phyloP scores from a whole-genome alignment of 1,139 yeast species.

The Suhomyces maxii region DNA sequence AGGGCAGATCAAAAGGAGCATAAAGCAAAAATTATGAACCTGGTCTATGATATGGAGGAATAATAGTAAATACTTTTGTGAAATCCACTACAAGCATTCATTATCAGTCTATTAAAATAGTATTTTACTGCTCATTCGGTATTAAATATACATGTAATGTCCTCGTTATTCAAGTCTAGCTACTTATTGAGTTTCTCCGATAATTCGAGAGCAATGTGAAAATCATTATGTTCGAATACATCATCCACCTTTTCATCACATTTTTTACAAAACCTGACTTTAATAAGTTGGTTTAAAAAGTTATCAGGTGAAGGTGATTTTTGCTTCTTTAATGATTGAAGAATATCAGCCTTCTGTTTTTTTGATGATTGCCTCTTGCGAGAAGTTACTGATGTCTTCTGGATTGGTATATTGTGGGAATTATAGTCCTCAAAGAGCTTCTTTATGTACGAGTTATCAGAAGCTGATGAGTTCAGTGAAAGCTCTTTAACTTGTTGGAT shows the following conservation, averaged over 20 bases:
- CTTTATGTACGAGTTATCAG: neutral
- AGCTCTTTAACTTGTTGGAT: neutral
- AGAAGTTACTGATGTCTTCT: neutral
- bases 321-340: constrained; percentile 20
- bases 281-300: constrained; percentile 20
- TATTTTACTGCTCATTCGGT: no score
- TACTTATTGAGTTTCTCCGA: constrained; percentile 27
- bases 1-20: constrained; percentile 35
- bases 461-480: neutral
- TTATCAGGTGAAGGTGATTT: constrained; percentile 4
- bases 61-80: neutral
- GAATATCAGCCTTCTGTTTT: constrained; percentile 18
- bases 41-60: constrained; percentile 39
- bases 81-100: neutral
- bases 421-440: neutral
- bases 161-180: no score
- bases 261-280: constrained; percentile 23
- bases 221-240: constrained; percentile 43
- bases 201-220: constrained; percentile 40
- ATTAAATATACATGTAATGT: no score
- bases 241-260: constrained; percentile 31
- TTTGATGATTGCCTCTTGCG: neutral
- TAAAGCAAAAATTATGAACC: constrained; percentile 41
- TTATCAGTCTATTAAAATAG: no score
- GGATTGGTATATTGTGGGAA: neutral